Evolutionary conservation across 805 yeast species (phyloP).

Genomic region (Yarrowia sp.): DNA sequence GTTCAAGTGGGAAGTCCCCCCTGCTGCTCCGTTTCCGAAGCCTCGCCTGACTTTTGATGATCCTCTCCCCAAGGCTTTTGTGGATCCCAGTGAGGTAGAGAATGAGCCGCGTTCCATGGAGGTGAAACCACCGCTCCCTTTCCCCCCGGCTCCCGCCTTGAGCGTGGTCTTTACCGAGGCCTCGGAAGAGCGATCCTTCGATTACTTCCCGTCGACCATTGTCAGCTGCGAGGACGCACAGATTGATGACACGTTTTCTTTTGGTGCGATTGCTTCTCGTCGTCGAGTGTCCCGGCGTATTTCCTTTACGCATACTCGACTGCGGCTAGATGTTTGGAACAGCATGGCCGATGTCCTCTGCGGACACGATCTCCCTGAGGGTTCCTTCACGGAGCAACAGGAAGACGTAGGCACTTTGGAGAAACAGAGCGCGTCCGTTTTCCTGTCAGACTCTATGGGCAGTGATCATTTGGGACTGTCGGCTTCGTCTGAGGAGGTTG

Average conservation of each 20-base stretch:
- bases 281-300: not conserved
- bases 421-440: not conserved
- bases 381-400: not conserved
- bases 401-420: not conserved
- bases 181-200: not conserved
- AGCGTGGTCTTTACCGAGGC: not conserved
- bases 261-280: not conserved
- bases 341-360: not conserved
- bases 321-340: slow-evolving; percentile 2
- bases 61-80: not conserved
- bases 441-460: not conserved
- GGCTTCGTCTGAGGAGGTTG: not conserved
- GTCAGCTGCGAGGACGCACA: not conserved
- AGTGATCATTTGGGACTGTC: not conserved
- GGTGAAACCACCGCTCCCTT: not conserved
- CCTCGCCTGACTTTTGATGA: not conserved
- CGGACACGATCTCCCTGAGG: slow-evolving; percentile 1
- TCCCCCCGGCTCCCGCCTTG: not conserved
- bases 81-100: too few species aligned
- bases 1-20: not conserved
- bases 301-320: not conserved
- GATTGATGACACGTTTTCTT: not conserved
- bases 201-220: slow-evolving; percentile 3
- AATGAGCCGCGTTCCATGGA: not conserved
- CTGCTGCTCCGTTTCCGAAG: slow-evolving; percentile 9